Evolutionary conservation across 768 basidiomycete genomes (phyloP), one percentile per base, ranked within the genome.

Genomic region (Russula griseocarnosa): DNA sequence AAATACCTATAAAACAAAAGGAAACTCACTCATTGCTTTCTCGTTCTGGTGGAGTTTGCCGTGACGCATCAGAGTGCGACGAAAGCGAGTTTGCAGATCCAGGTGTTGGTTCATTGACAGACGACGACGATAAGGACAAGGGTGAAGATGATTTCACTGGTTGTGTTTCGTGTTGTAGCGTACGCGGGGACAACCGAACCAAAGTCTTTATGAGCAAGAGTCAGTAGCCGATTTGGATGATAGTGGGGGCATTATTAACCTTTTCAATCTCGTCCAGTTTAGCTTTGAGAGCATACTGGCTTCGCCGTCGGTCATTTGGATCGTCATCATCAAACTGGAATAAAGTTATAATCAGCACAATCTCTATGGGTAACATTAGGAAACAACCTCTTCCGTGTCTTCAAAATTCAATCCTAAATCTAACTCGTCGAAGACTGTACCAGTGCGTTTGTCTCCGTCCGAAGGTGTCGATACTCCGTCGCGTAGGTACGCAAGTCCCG

Each of bases 251-350:
- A 47, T 69, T 8, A 78, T 68, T 34, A 53, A 81, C 89, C 79
- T 81, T 81, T 71, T 93, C 90, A 53, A 93, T 87, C 73, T 88
- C 87, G 71, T 93, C 91, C 26, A 93, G 75, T 71, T 87, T 82
- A 20, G 86, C 84, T 68, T 79, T 84, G 85, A 92, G 84, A 49
- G 87, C 74, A 67, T 84, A 81, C 68, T 92, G 90, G 72, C 89
- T 92, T 70, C 81, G 82, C 47, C 89, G 81, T 63, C 83, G 81
- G 74, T 90, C 90, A 70, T 90, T 79, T 50, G 87, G 86, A 69
- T 90, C 90, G 67, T 83, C 77, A 51, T 84, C 82, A 63, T 89
- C 86, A 68, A 81, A 86, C 87, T 90, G 68, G 11, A 30, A 47
- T 16, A 55, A 53, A 24, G 55, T 28, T 50, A 26, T 59, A 57